Evolutionary conservation across 208 protist genomes (phyloP), one percentile per base, ranked within the genome.

Genomic region (Wallacemonas sp.): DNA sequence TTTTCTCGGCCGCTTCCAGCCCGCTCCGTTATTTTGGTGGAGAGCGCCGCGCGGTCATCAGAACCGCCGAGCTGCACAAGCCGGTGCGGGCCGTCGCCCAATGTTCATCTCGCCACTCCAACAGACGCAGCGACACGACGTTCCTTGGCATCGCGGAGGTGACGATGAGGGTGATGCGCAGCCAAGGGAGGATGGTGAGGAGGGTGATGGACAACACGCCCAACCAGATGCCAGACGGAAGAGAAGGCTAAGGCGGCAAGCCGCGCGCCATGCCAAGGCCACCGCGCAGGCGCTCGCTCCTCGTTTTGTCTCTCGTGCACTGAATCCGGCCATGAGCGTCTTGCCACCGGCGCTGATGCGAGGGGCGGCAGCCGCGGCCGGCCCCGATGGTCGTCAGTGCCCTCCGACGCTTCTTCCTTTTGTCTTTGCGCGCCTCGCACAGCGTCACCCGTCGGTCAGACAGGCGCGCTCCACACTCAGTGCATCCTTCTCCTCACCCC

Each of bases 1-100:
- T 18, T 84, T 96, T 42, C 81, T 97, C 12, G 93, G 93, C 22
- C 78, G 77, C 29, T 91, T 82, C 52, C 79, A 84, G 61, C 82
- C 79, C 22, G 39, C 65, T 12, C 70, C 74, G 1, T 54, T 44
- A 3, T 59, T 59, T 1, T 46, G 38, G 38, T 52, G 33, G 39
- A 38, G 2, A 55, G 4, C 23, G 29, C 7, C 2, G 10, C 16
- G 44, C 44, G 0, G 44, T 39, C 2, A 1, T 38, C 14, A 20
- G 11, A 11, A 18, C 23, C 2, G 10, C 28, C 26, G 49, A 14
- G 5, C 26, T n/a, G 25, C 11, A 8, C 8, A 36, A 12, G 12
- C 4, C 5, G 25, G 49, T 57, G 25, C 20, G 26, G 28, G 49
- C 8, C 29, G 45, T 61, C 54, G 33, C 49, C 49, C 18, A 57